Evolutionary conservation across 768 basidiomycete genomes (phyloP).

Genomic region (Chalciporus piperatus): DNA sequence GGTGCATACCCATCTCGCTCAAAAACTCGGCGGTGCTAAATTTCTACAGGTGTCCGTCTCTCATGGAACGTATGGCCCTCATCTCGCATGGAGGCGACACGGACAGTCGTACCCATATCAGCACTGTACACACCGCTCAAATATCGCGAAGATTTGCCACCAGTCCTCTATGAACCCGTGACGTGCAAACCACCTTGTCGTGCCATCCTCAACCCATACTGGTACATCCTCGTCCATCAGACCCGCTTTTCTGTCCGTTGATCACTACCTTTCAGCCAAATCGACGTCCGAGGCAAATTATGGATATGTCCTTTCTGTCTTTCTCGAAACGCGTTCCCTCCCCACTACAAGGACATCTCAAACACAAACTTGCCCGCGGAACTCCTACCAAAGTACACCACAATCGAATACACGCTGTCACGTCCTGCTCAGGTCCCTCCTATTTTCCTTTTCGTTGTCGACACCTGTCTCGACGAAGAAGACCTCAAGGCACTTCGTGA

Average conservation of each 20-base stretch:
- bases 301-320: constrained; percentile 99
- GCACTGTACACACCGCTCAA: constrained; percentile 96
- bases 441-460: constrained; percentile 95
- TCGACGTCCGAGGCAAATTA: constrained; percentile 96
- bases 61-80: constrained; percentile 99
- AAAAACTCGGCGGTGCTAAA: neutral
- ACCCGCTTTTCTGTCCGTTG: neutral
- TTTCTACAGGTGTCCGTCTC: constrained; percentile 75
- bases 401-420: constrained; percentile 98
- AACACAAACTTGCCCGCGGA: constrained; percentile 96
- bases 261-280: constrained; percentile 62
- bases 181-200: constrained; percentile 98
- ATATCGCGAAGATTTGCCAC: constrained; percentile 88
- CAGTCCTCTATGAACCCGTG: constrained; percentile 96
- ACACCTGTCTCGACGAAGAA: constrained; percentile 94
- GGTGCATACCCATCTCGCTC: constrained; percentile 46
- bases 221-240: constrained; percentile 47
- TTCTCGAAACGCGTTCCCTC: constrained; percentile 93
- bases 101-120: constrained; percentile 98
- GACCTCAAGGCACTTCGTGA: constrained; percentile 95
- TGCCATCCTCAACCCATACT: constrained; percentile 96
- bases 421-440: constrained; percentile 91
- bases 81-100: constrained; percentile 94
- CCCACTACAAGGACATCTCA: constrained; percentile 98
- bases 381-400: constrained; percentile 96